Conservation (phyloP, 1,284 basidiomycete genomes). For the Ganoderma boninense region DNA sequence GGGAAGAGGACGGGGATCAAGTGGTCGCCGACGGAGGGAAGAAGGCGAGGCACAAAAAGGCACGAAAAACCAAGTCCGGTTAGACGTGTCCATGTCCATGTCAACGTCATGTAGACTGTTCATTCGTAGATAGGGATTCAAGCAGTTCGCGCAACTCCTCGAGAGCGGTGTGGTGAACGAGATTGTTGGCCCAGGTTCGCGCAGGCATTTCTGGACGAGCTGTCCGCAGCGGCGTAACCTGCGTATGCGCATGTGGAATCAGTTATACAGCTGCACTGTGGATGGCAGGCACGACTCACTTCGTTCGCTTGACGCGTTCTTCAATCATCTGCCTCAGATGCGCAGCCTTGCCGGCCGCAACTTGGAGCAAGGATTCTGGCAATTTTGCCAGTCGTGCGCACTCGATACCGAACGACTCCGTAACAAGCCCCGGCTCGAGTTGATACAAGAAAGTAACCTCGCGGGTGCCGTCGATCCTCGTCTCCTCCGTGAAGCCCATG, state of each 20-base stretch:
- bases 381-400: conserved; percentile 88
- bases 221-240: conserved; percentile 35
- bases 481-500: conserved; percentile 83
- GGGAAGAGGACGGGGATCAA: conserved; percentile 38
- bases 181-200: conserved; percentile 3
- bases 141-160: conserved; percentile 26
- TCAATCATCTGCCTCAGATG: conserved; percentile 64
- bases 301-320: conserved; percentile 57
- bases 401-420: conserved; percentile 90
- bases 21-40: conserved; percentile 43
- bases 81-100: conserved; percentile 11
- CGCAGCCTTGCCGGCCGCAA: conserved; percentile 64
- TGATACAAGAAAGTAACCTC: conserved; percentile 89
- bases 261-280: not conserved
- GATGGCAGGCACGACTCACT: conserved; percentile 44
- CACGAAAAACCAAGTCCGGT: conserved; percentile 46
- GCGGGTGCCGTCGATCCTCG: conserved; percentile 71
- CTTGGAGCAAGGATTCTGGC: conserved; percentile 69
- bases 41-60: conserved; percentile 64
- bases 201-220: conserved; percentile 29
- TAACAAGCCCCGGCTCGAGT: conserved; percentile 75
- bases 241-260: not conserved
- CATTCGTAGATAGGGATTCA: conserved; percentile 18
- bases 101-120: conserved; percentile 17
- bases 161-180: conserved; percentile 21